These are phyloP conservation scores for Penicillium sp. DNA, from an alignment of 2,329 filamentous ascomycete species.

Conservation along the genomic window DNA sequence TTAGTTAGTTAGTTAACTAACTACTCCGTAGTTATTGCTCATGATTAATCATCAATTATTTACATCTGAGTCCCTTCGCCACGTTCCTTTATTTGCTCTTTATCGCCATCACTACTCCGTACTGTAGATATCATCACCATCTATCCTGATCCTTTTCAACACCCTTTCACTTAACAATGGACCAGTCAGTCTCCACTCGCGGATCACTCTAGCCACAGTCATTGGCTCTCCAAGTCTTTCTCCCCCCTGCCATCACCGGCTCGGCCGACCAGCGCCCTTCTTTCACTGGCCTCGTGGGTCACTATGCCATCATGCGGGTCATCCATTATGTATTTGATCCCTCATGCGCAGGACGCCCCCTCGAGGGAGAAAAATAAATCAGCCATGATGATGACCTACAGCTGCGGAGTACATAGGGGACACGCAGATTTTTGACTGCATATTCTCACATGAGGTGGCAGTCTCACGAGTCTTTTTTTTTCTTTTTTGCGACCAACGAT, in stretches of 20 bases:
- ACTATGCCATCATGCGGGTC: constrained; percentile 20
- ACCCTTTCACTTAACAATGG: constrained; percentile 13
- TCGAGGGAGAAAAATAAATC: neutral
- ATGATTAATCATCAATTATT: neutral
- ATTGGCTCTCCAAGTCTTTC: constrained; percentile 13
- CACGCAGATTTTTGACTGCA: neutral
- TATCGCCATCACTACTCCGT: neutral
- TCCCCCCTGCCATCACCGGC: constrained; percentile 18
- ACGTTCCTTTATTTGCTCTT: neutral
- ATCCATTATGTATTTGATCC: constrained; percentile 12
- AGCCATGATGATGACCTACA: neutral
- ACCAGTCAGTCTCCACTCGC: constrained; percentile 11
- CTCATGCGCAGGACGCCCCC: constrained; percentile 16
- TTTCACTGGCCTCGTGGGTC: constrained; percentile 18
- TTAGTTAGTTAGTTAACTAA: no score
- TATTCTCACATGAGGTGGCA: constrained; percentile 16
- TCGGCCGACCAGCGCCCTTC: constrained; percentile 19
- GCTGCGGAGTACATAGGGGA: neutral
- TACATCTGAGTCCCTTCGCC: neutral
- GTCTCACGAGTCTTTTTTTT: neutral
- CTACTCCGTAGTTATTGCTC: neutral
- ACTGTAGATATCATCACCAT: neutral
- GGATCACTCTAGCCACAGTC: constrained; percentile 15
- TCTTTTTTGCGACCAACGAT: neutral
- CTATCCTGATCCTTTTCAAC: neutral